These are phyloP conservation scores for Cadophora sp. DNA, from an alignment of 2,329 filamentous ascomycete species.

Conservation along the genomic window DNA sequence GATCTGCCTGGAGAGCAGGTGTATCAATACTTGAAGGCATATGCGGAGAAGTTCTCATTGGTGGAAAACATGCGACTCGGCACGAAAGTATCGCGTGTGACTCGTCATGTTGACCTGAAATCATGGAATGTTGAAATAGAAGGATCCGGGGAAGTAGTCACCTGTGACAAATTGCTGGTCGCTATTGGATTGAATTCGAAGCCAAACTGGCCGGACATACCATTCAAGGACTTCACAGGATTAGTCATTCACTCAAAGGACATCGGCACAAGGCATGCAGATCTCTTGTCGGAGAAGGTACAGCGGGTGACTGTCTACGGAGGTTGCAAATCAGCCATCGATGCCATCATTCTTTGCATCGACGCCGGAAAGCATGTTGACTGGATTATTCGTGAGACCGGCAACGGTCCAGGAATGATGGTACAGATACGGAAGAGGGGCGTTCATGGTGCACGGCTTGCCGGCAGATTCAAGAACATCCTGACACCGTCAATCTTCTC, in stretches of 20 bases:
- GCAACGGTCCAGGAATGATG: constrained; percentile 30
- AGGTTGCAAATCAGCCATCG: constrained; percentile 26
- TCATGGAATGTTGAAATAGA: constrained; percentile 21
- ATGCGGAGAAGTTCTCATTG: constrained; percentile 25
- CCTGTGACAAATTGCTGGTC: constrained; percentile 27
- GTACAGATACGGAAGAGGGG: constrained; percentile 19
- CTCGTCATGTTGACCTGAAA: constrained; percentile 16
- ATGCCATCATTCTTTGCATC: constrained; percentile 24
- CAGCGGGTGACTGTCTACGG: constrained; percentile 25
- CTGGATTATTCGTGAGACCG: constrained; percentile 28
- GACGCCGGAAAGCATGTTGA: constrained; percentile 27
- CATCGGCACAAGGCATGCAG: constrained; percentile 17
- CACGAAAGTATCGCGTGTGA: constrained; percentile 20
- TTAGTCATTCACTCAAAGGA: constrained; percentile 25
- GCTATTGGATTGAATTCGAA: constrained; percentile 27
- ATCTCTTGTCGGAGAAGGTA: constrained; percentile 21
- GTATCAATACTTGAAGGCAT: constrained; percentile 24
- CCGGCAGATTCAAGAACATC: constrained; percentile 25
- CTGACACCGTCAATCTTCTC: constrained; percentile 26
- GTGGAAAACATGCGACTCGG: constrained; percentile 16
- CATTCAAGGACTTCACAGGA: constrained; percentile 14
- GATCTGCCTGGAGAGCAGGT: constrained; percentile 24
- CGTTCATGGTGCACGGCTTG: constrained; percentile 16
- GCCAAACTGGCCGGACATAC: constrained; percentile 27
- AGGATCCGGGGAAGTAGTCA: not conserved